Conservation (phyloP, 202 grass and related monocot species). For the Digitaria exilis region DNA sequence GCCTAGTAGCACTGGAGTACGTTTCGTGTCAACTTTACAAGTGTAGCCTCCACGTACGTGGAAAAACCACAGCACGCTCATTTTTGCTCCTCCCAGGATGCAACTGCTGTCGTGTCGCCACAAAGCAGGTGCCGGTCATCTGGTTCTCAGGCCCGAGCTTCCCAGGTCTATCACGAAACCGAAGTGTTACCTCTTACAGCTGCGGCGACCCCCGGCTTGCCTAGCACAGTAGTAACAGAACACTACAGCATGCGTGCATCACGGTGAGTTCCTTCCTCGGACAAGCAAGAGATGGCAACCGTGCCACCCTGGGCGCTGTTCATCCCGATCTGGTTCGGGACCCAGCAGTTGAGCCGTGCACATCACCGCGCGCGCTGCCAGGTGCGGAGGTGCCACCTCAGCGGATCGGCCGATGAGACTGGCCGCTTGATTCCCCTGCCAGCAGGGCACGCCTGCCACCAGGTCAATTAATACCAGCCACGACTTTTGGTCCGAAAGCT, state of each 20-base stretch:
- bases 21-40: too few species aligned
- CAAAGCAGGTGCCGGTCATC: too few species aligned
- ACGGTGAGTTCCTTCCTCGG: background rate
- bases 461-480: background rate
- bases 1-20: too few species aligned
- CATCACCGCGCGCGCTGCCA: background rate
- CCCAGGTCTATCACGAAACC: background rate
- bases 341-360: background rate
- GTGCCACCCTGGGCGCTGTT: background rate
- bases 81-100: too few species aligned
- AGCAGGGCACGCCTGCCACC: background rate
- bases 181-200: background rate
- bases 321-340: background rate
- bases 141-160: too few species aligned
- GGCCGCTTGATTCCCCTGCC: background rate
- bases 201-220: background rate
- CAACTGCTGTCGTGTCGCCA: too few species aligned
- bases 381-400: background rate
- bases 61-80: too few species aligned
- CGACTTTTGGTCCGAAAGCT: background rate
- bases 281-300: background rate
- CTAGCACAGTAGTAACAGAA: too few species aligned
- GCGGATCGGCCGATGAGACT: background rate
- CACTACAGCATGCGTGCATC: background rate
- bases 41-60: too few species aligned